These are phyloP conservation scores for Talaromyces sp. DNA, from an alignment of 2,329 filamentous ascomycete genomes.

Conservation along the genomic window DNA sequence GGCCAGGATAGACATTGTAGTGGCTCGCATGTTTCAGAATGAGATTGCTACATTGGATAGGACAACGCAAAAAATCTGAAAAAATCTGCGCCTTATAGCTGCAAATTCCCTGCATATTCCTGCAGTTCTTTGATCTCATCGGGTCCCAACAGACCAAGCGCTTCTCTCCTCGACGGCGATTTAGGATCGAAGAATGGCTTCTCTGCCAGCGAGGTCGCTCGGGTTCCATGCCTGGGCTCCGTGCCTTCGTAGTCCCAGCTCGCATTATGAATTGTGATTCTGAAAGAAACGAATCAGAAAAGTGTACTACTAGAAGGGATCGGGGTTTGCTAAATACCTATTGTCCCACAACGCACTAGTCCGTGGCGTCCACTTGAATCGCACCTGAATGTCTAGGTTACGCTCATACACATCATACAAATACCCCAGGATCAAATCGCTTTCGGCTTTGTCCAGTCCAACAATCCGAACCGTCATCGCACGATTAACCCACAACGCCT, in stretches of 20 bases:
- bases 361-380: slow-evolving; percentile 65
- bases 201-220: slow-evolving; percentile 67
- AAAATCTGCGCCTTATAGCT: neutral
- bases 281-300: slow-evolving; percentile 19
- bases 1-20: too few relatives aligned
- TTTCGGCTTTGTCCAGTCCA: slow-evolving; percentile 64
- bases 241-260: slow-evolving; percentile 68
- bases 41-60: neutral
- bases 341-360: slow-evolving; percentile 71
- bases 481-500: slow-evolving; percentile 67
- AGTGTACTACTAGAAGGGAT: neutral
- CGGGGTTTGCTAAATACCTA: slow-evolving; percentile 37
- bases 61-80: neutral
- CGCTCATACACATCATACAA: slow-evolving; percentile 65
- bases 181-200: slow-evolving; percentile 63
- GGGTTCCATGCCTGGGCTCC: slow-evolving; percentile 65
- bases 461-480: slow-evolving; percentile 65
- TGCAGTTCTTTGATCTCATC: slow-evolving; percentile 38
- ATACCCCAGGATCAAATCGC: slow-evolving; percentile 63
- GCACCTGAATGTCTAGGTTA: slow-evolving; percentile 67
- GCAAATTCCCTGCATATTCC: slow-evolving; percentile 17
- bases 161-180: slow-evolving; percentile 63
- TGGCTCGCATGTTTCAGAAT: too few relatives aligned
- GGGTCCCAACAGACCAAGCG: slow-evolving; percentile 58
- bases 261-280: slow-evolving; percentile 69